phyloP scores from a whole-genome alignment of 345 rosid genomes.

The Aegle marmelos region DNA sequence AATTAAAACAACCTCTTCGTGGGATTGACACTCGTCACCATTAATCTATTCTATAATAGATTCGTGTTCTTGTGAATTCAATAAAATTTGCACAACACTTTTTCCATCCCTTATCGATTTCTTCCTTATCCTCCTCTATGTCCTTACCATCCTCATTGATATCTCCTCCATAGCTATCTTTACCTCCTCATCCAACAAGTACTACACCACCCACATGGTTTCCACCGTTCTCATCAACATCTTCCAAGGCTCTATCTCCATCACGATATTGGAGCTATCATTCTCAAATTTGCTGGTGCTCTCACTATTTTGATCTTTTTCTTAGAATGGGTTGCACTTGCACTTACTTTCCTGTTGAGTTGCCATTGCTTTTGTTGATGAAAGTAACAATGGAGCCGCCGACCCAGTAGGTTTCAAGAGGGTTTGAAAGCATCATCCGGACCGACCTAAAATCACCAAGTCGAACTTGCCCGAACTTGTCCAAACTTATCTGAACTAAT shows the following conservation, averaged over 20 bases:
- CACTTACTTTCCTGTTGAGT: conserved; percentile 33
- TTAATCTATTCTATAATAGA: too few relatives aligned
- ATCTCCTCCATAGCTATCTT: conserved; percentile 28
- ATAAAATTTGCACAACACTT: too few relatives aligned
- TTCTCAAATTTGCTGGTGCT: conserved; percentile 31
- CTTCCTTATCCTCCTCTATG: conserved; percentile 38
- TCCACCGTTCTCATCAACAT: conserved; percentile 30
- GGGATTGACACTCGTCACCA: too few relatives aligned
- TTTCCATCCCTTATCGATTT: conserved; percentile 34
- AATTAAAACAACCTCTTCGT: too few relatives aligned
- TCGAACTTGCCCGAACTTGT: too few relatives aligned
- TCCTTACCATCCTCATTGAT: conserved; percentile 27
- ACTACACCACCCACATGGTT: conserved; percentile 42
- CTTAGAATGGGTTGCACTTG: conserved; percentile 36
- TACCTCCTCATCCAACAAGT: conserved; percentile 22
- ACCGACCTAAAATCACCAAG: too few relatives aligned
- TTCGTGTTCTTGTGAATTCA: too few relatives aligned
- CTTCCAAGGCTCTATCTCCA: conserved; percentile 18
- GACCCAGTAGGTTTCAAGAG: not conserved
- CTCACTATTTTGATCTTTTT: conserved; percentile 33
- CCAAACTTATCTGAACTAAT: too few relatives aligned
- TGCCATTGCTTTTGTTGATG: conserved; percentile 22
- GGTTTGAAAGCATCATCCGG: not conserved
- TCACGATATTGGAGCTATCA: conserved; percentile 25
- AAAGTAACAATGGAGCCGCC: not conserved